A percentile compares a stretch with the other conserved stretches of the same genome.
These are phyloP conservation scores for Osmanthus fragrans DNA, from an alignment of 257 asterid species.

Conservation along the genomic window DNA sequence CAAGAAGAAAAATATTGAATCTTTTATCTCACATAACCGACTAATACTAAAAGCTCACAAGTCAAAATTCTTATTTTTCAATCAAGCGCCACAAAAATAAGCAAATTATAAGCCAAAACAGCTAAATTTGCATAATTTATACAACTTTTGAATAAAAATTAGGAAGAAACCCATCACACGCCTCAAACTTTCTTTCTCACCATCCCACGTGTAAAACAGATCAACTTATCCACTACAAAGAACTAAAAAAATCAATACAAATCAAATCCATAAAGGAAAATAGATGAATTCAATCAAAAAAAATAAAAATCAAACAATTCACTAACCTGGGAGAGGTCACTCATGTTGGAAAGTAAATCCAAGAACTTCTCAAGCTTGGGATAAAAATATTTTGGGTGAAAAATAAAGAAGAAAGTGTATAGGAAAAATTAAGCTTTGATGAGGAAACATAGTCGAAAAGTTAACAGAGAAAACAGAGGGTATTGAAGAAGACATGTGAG, in stretches of 20 bases:
- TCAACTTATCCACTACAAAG: not conserved
- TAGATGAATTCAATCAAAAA: not conserved
- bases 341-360: slow-evolving; percentile 47
- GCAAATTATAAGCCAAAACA: slow-evolving; percentile 12
- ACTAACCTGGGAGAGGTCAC: slow-evolving; percentile 63
- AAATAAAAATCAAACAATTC: not conserved
- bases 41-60: slow-evolving; percentile 7
- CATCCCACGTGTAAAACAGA: slow-evolving; percentile 14
- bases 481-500: slow-evolving; percentile 66
- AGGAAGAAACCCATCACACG: slow-evolving; percentile 14
- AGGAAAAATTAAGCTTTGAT: slow-evolving; percentile 36
- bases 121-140: slow-evolving; percentile 8
- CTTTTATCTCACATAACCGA: slow-evolving; percentile 24
- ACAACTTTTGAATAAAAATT: not conserved
- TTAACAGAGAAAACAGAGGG: slow-evolving; percentile 22
- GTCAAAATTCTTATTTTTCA: slow-evolving; percentile 1
- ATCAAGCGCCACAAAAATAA: slow-evolving; percentile 4
- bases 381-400: slow-evolving; percentile 28
- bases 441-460: slow-evolving; percentile 31
- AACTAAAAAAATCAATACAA: not conserved
- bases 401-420: slow-evolving; percentile 38
- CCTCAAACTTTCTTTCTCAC: slow-evolving; percentile 11
- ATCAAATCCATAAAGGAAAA: slow-evolving; percentile 2
- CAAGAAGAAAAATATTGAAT: not conserved
- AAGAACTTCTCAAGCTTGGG: slow-evolving; percentile 21